A percentile compares a stretch with the other conserved stretches of the same genome.
These are phyloP conservation scores for Penicillium occitanis DNA, from an alignment of 2,329 filamentous ascomycete genomes.

Conservation along the genomic window DNA sequence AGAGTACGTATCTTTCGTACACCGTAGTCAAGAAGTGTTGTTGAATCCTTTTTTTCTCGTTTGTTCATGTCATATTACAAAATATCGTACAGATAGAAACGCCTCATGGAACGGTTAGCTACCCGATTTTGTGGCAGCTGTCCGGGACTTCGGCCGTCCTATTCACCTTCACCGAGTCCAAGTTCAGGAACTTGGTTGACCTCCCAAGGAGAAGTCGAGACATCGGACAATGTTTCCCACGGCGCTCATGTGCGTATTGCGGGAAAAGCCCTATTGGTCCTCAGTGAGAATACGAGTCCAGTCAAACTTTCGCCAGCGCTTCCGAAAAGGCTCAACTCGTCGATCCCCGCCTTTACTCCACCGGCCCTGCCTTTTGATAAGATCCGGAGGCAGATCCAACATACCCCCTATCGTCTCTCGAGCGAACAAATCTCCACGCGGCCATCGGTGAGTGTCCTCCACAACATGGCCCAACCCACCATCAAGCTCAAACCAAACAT, in stretches of 20 bases:
- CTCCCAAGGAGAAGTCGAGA: background rate
- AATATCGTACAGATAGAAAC: background rate
- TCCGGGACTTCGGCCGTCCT: background rate
- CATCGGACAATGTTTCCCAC: background rate
- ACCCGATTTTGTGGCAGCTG: background rate
- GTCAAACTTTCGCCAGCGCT: constrained; percentile 88
- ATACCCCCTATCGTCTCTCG: constrained; percentile 90
- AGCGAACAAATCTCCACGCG: constrained; percentile 86
- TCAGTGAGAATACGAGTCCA: constrained; percentile 69
- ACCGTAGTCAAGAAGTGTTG: background rate
- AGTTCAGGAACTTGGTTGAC: background rate
- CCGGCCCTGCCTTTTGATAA: constrained; percentile 85
- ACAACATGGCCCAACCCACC: constrained; percentile 91
- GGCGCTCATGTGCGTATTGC: background rate
- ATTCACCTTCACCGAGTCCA: background rate
- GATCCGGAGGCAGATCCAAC: constrained; percentile 75
- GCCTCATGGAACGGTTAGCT: background rate
- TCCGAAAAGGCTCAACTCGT: constrained; percentile 75
- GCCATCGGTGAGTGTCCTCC: constrained; percentile 83
- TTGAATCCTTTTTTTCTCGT: background rate
- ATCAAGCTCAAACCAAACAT: constrained; percentile 92
- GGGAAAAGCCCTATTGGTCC: constrained; percentile 29
- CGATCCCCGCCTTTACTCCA: constrained; percentile 70
- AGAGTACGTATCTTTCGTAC: no score
- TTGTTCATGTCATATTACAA: background rate